phyloP scores from a whole-genome alignment of 2,329 filamentous ascomycete species.

The Aspergillus persii region DNA sequence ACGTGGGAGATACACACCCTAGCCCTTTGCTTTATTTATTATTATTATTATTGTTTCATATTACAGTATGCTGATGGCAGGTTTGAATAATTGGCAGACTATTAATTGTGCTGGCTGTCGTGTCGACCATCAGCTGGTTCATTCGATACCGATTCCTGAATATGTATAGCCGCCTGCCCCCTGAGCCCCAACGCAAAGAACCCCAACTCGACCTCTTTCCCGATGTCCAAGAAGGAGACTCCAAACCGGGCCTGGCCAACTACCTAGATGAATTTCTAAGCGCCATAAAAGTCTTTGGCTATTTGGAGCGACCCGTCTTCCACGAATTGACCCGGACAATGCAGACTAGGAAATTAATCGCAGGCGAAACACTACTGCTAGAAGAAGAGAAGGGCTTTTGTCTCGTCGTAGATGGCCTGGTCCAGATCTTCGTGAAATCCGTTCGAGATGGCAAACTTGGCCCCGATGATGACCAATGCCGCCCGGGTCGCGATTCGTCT shows the following conservation, averaged over 20 bases:
- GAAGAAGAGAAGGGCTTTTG: constrained; percentile 99
- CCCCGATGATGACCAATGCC: constrained; percentile 40
- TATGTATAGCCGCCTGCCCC: constrained; percentile 91
- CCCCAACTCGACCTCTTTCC: constrained; percentile 94
- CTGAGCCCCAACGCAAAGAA: constrained; percentile 93
- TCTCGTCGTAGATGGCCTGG: constrained; percentile 90
- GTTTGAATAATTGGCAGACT: constrained; percentile 52
- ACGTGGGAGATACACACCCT: constrained; percentile 35
- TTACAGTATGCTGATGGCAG: constrained; percentile 5
- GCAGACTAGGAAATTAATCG: constrained; percentile 95
- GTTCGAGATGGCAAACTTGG: constrained; percentile 49
- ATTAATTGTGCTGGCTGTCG: constrained; percentile 71
- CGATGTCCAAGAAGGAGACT: constrained; percentile 83
- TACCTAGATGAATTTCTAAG: constrained; percentile 97
- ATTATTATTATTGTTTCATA: background rate
- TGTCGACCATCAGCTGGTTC: constrained; percentile 88
- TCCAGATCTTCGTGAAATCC: constrained; percentile 98
- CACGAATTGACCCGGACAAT: constrained; percentile 96
- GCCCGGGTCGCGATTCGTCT: constrained; percentile 51
- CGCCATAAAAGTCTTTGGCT: constrained; percentile 98
- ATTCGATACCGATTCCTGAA: constrained; percentile 94
- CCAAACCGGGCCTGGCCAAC: constrained; percentile 88
- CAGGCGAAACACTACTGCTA: constrained; percentile 88
- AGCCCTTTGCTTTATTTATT: background rate
- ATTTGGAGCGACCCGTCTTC: constrained; percentile 92